Evolutionary conservation across 164 flowering plant species (phyloP), one percentile per base, ranked within the genome.

Genomic region (Aristolochia fimbriata): DNA sequence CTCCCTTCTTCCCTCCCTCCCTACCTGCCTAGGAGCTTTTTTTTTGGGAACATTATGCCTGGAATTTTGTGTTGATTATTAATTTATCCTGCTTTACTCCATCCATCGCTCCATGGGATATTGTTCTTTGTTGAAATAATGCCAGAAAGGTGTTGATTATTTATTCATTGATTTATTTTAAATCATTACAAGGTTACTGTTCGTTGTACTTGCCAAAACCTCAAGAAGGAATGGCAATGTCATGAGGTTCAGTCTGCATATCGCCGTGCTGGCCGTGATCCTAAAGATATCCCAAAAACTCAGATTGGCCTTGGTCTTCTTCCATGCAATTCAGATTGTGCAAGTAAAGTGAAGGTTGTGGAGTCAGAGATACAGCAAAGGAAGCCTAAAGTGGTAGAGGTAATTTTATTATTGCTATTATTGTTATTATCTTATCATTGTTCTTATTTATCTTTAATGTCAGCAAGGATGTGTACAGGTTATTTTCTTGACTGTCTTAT

Each of bases 141-240:
- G 43, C 12, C 10, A 10, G 5, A 6, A 27, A 10, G 24, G 41
- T 1, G 4, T 17, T 41, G 12, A 41, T 33, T 33, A 25, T 33
- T 30, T 31, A n/a, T n/a, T n/a, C n/a, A n/a, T n/a, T n/a, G n/a
- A n/a, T n/a, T n/a, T n/a, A 31, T 24, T 20, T 31, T 51, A 23
- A 59, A 41, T 10, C 23, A 33, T 58, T 52, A 59, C 61, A 57
- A 92, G 98, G 87, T 89, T 55, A 76, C 72, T 52, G 90, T 83
- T 70, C 91, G 98, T 43, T 92, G 98, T 74, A 72, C 51, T 57
- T 92, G 98, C 69, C 95, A 79, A 60, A 83, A 74, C 68, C 67
- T 92, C 72, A 89, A 89, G 75, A 92, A 87, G 73, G 96, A 92
- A 71, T 87, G 89, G 98, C 50, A 74, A n/a, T 92, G 98, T 64